These are phyloP conservation scores for Torulaspora pretoriensis DNA, from an alignment of 1,139 yeast species.

Conservation along the genomic window DNA sequence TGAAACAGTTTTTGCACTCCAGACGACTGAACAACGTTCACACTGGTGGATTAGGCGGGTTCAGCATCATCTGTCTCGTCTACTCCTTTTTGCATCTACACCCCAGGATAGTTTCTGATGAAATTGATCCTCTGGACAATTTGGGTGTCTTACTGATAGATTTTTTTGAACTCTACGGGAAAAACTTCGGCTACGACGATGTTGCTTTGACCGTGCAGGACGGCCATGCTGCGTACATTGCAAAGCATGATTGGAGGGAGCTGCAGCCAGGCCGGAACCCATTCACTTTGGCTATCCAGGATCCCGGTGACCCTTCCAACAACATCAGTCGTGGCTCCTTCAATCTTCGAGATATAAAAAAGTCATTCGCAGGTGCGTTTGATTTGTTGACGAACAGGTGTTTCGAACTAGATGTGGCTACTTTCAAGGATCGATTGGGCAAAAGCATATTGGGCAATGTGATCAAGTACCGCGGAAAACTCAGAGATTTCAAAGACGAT, in stretches of 20 bases:
- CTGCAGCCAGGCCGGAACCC: conserved; percentile 48
- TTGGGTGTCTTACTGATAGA: conserved; percentile 86
- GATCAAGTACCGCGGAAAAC: conserved; percentile 68
- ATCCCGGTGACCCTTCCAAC: conserved; percentile 78
- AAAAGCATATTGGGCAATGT: conserved; percentile 78
- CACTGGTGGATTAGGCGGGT: conserved; percentile 95
- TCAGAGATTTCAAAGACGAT: conserved; percentile 77
- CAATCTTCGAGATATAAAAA: conserved; percentile 73
- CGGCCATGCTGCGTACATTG: conserved; percentile 53
- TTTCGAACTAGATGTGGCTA: conserved; percentile 51
- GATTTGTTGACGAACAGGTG: conserved; percentile 73
- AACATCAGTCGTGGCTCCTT: conserved; percentile 85
- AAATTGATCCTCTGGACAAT: conserved; percentile 67
- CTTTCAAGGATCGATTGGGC: conserved; percentile 66
- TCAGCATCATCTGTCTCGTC: conserved; percentile 81
- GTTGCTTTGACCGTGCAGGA: conserved; percentile 61
- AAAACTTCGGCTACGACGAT: conserved; percentile 81
- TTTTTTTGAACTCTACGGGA: conserved; percentile 92
- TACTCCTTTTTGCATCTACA: conserved; percentile 78
- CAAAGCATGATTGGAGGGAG: conserved; percentile 52
- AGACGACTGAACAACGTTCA: conserved; percentile 86
- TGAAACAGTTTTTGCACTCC: conserved; percentile 81
- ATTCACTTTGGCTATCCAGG: conserved; percentile 76
- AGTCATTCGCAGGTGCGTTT: conserved; percentile 89
- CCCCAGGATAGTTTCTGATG: conserved; percentile 67